phyloP scores from a whole-genome alignment of 495 filamentous ascomycete genomes.

The Margaritispora aquatica region DNA sequence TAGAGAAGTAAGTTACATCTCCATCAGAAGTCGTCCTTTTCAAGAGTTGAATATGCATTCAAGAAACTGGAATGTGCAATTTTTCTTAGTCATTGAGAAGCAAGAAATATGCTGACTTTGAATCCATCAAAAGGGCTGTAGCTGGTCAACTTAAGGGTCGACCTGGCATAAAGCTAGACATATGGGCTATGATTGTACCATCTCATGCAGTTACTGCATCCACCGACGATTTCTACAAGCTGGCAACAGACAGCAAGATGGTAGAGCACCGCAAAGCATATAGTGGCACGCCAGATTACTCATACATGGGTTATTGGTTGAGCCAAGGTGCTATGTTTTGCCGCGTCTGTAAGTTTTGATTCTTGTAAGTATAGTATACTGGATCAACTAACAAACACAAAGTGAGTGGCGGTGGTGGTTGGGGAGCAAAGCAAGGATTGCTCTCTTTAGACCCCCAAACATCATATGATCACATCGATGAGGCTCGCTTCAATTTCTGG shows the following conservation, averaged over 20 bases:
- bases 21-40: background rate
- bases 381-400: conserved; percentile 9
- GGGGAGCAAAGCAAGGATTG: conserved; percentile 80
- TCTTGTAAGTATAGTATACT: background rate
- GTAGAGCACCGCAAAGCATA: background rate
- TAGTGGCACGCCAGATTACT: conserved; percentile 18
- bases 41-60: too few relatives aligned
- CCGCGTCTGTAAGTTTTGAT: conserved; percentile 45
- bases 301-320: conserved; percentile 16
- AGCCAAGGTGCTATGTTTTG: conserved; percentile 32
- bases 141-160: background rate
- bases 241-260: background rate
- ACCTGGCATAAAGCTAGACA: conserved; percentile 19
- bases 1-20: conserved; percentile 27
- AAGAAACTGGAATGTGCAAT: too few relatives aligned
- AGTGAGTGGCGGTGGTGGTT: conserved; percentile 87
- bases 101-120: background rate
- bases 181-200: conserved; percentile 72
- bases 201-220: background rate
- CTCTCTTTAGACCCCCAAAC: conserved; percentile 74
- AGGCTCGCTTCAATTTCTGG: conserved; percentile 4
- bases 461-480: background rate
- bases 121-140: background rate
- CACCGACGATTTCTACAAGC: conserved; percentile 9
- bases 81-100: too few relatives aligned